phyloP scores from a whole-genome alignment of 352 stramenopile species.

The Phytophthora uliginosa region DNA sequence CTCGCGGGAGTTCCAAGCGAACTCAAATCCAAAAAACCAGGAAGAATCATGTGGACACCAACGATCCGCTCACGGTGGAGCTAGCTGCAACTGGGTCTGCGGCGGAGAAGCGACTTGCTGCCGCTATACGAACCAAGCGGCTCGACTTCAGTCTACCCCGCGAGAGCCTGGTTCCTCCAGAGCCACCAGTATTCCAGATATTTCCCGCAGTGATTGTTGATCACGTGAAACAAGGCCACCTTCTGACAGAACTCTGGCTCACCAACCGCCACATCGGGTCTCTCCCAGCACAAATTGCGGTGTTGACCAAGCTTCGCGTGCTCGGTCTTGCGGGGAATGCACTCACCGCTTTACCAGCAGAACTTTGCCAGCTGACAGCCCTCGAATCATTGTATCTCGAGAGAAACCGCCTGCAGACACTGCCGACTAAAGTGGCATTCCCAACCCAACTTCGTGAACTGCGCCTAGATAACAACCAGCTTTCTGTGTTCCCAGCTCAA shows the following conservation, averaged over 20 bases:
- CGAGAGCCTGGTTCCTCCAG: neutral
- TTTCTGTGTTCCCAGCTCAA: constrained; percentile 55
- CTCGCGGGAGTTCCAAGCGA: constrained; percentile 24
- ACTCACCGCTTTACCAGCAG: constrained; percentile 53
- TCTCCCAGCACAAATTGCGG: constrained; percentile 57
- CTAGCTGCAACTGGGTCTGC: constrained; percentile 3
- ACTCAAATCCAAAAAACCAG: constrained; percentile 22
- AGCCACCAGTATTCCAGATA: constrained; percentile 35
- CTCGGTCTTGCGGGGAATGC: constrained; percentile 71
- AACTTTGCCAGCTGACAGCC: constrained; percentile 38
- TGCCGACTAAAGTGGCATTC: constrained; percentile 51
- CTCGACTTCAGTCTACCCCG: constrained; percentile 55
- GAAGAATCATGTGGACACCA: constrained; percentile 12
- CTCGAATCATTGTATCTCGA: constrained; percentile 76
- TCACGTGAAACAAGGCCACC: constrained; percentile 41
- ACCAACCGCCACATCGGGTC: constrained; percentile 64
- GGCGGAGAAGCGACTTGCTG: constrained; percentile 43
- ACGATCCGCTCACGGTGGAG: constrained; percentile 4
- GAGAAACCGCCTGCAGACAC: constrained; percentile 58
- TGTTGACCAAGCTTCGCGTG: constrained; percentile 57
- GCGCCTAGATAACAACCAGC: constrained; percentile 62
- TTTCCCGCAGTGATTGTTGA: constrained; percentile 55
- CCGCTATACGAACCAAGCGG: constrained; percentile 30
- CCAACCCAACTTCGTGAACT: constrained; percentile 56
- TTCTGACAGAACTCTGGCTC: constrained; percentile 69